Base-by-base conservation (phyloP, 441 rosid genomes). In the Pelargonium fulgidum region DNA sequence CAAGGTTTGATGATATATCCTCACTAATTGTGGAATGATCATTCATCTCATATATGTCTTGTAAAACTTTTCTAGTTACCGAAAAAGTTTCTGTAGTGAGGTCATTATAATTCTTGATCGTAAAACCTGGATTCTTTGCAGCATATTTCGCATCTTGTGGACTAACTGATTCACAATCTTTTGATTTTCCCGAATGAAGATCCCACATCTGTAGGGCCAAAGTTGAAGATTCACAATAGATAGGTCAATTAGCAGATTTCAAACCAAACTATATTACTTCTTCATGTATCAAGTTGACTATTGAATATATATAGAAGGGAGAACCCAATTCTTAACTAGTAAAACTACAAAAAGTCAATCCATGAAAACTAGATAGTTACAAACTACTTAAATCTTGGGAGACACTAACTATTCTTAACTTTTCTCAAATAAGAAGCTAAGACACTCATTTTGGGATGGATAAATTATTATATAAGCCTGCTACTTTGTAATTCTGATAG, bases 151-250 rank as follows among this genome's bases (percentile, higher is more conserved):
- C 70, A 39, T 74, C 74, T 41, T 62, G 52, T 16, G 66, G 64
- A 39, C 61, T 67, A n/a, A 75, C 63, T 65, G 71, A 66, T 70
- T 68, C 70, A 70, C 64, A 67, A 54, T 73, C 77, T 44, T 54
- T 64, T 67, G 70, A 61, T 59, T 36, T 72, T 68, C 77, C 80
- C 62, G 70, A 64, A 16, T 77, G 74, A 65, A 73, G 77, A 76
- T 82, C 83, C 83, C 80, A 82, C 41, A 77, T 72, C 85, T 82
- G 73, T 52, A 70, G 58, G 48, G 22, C 19, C 61, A 70, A 10
- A 33, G 36, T 39, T 39, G 9, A 47, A 62, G 36, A 61, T 64
- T 11, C 59, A 52, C 59, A 52, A 52, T 19, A 52, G 5, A 5
- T 36, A 36, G 41, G 59, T 52, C 22, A 52, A 52, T 14, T 52